phyloP scores from a whole-genome alignment of 441 rosid species.

The Brassica hybrid region DNA sequence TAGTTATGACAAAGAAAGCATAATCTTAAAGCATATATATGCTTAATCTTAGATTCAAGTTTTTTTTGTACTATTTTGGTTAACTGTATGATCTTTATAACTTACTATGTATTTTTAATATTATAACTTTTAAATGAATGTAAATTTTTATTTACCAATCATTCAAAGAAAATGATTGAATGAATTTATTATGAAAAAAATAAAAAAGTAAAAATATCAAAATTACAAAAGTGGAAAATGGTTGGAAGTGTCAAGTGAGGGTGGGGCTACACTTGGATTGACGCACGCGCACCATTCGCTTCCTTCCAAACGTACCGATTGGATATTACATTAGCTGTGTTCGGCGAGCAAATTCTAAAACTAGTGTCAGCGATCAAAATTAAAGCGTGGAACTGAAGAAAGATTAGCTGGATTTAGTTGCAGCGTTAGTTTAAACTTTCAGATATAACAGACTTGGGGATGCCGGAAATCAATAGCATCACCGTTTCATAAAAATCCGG shows the following conservation, averaged over 20 bases:
- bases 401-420: no score
- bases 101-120: not conserved
- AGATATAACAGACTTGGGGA: no score
- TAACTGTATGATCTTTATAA: not conserved
- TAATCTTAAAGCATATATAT: no score
- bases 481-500: no score
- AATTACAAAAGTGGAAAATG: not conserved
- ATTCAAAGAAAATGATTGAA: not conserved
- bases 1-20: no score
- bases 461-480: no score
- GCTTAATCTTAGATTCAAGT: not conserved
- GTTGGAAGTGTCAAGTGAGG: constrained; percentile 25
- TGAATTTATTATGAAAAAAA: not conserved
- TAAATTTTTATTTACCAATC: not conserved
- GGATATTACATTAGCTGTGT: constrained; percentile 36
- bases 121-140: not conserved
- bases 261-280: constrained; percentile 33
- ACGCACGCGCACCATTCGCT: constrained; percentile 47
- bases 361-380: no score
- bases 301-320: constrained; percentile 40
- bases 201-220: not conserved
- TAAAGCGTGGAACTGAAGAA: no score
- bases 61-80: not conserved
- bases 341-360: no score
- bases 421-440: no score